These are phyloP conservation scores for Aleurites moluccanus DNA, from an alignment of 441 rosid species.

Conservation along the genomic window DNA sequence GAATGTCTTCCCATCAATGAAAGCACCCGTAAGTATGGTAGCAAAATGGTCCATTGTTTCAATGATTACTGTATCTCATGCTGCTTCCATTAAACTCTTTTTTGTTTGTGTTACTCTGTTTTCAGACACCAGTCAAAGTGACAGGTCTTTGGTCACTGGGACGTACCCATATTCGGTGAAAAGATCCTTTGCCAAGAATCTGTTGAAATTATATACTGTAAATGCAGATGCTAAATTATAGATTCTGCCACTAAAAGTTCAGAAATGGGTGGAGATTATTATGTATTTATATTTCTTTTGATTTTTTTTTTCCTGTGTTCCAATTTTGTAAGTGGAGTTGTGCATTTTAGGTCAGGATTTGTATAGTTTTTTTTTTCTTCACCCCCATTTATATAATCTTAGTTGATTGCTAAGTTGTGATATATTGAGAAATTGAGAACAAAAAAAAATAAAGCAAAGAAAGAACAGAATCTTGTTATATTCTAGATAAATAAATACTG, in stretches of 20 bases:
- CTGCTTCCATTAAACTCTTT: slow-evolving; percentile 1
- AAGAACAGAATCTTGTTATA: neutral
- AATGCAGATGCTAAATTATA: slow-evolving; percentile 12
- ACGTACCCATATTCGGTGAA: slow-evolving; percentile 76
- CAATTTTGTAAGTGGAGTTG: neutral
- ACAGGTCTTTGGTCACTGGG: slow-evolving; percentile 93
- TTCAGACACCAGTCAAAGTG: slow-evolving; percentile 84
- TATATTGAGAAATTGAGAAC: neutral
- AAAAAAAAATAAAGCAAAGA: neutral
- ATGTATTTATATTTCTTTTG: too few relatives aligned
- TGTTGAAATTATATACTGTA: slow-evolving; percentile 14
- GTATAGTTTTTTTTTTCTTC: slow-evolving; percentile 8
- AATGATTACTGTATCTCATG: neutral
- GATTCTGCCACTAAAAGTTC: neutral
- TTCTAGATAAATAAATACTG: too few relatives aligned
- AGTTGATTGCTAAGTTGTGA: neutral
- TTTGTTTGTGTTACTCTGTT: neutral
- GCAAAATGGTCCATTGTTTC: neutral
- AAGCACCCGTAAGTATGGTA: slow-evolving; percentile 54
- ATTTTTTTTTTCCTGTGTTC: too few relatives aligned
- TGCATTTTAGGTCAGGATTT: slow-evolving; percentile 14
- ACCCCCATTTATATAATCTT: too few relatives aligned
- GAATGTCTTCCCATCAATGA: slow-evolving; percentile 91
- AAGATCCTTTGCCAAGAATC: neutral
- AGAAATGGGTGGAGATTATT: neutral